Evolutionary conservation across 495 filamentous ascomycete genomes (phyloP).

Genomic region (Xylaria telfairii): DNA sequence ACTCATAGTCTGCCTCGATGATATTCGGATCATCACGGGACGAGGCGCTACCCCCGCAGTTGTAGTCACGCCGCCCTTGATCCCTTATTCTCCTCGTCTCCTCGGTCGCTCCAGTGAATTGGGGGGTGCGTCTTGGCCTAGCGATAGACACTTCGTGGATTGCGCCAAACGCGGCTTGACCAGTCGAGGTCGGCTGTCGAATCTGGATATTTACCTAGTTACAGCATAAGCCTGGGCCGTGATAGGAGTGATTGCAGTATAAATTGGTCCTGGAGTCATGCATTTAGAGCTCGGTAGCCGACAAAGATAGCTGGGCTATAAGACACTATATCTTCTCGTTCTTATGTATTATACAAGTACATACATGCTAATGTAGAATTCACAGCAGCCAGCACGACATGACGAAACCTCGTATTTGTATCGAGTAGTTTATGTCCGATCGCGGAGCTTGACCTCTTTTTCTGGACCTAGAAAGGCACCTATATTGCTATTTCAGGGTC

Average conservation of each 20-base stretch:
- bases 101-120: too few species aligned
- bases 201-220: constrained; percentile 74
- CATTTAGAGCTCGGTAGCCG: not conserved
- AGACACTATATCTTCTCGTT: not conserved
- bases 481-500: too few species aligned
- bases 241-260: not conserved
- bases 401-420: not conserved
- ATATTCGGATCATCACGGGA: too few species aligned
- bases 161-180: constrained; percentile 77
- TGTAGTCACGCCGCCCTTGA: too few species aligned
- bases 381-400: not conserved
- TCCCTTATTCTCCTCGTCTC: too few species aligned
- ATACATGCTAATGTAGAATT: not conserved
- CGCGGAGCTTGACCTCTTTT: not conserved
- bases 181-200: constrained; percentile 81
- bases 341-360: not conserved
- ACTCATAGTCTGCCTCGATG: too few species aligned
- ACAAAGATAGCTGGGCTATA: not conserved
- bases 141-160: constrained; percentile 77
- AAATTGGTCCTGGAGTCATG: not conserved
- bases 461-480: too few species aligned
- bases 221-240: constrained; percentile 24
- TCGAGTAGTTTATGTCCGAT: not conserved
- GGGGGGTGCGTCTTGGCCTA: constrained; percentile 45
- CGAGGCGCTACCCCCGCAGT: too few species aligned